Base-by-base conservation (phyloP, 2,329 filamentous ascomycete genomes). In the Penicillium palitans region DNA sequence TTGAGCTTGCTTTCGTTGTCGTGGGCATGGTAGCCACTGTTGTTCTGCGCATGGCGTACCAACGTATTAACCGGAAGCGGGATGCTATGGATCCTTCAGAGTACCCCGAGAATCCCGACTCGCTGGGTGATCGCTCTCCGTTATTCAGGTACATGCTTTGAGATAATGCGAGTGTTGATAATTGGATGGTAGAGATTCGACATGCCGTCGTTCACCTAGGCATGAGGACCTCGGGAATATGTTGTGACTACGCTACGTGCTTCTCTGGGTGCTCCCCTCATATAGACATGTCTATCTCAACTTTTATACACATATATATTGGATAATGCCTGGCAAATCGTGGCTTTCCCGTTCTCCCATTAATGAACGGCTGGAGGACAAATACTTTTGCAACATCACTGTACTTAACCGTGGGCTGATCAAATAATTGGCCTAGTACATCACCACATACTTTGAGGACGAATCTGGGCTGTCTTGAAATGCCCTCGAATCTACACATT, bases 141-240 rank as follows among this genome's bases (percentile, higher is more conserved):
- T 84, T 84, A 0, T 90, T 86, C 72, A 80, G 82, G 58, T 89
- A 89, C 66, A 84, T 87, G 57, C 68, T 83, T 60, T 83, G 46
- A 61, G 21, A 10, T 8, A 24, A 3, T 45, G n/a, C 6, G 15
- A n/a, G n/a, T 13, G n/a, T 9, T 33, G 13, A 31, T 12, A 17
- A 33, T n/a, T 52, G 19, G 39, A 33, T 52, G 19, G 4, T 9
- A 33, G 3, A 33, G 2, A n/a, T 42, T 29, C 15, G n/a, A 33
- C 13, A 4, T 15, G 25, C 12, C 21, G 5, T 41, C 19, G 5
- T 39, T 49, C 31, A 27, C 40, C 40, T 41, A 6, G 2, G 3
- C 19, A 13, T 5, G 12, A 12, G 12, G 31, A 15, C 19, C n/a
- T 21, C 4, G 1, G 17, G 10, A 46, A n/a, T 29, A 45, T 29